Evolutionary conservation across 176 grass and related monocot genomes (phyloP), one percentile per base, ranked within the genome.

Genomic region (Microstegium vimineum): DNA sequence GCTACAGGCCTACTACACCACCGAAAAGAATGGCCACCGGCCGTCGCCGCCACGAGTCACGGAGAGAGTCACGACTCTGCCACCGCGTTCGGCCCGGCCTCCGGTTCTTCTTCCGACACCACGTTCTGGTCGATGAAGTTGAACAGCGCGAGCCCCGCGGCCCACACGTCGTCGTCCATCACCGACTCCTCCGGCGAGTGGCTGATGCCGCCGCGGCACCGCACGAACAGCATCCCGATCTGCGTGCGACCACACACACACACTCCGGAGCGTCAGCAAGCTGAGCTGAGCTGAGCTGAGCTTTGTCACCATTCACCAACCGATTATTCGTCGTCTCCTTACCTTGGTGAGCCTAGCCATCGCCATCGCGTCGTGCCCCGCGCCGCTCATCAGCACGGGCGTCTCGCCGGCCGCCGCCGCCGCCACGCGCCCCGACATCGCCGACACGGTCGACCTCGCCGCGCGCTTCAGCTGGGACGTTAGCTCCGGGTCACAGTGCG

Each of bases 321-420:
- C 46, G 16, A 49, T 5, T 3, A 3, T 42, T 25, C 65, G 22
- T 27, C 38, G 0, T 27, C 23, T 8, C 31, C 2, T 16, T 74
- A 89, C 93, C 88, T 93, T 91, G 27, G 93, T 95, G 70, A 99
- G 78, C 84, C 83, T 79, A 52, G 93, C 85, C 93, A 99, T 99
- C 15, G 93, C 93, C 89, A 99, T 91, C 25, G 92, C 96, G 80
- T 99, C 96, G 64, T 99, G 96, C 73, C 96, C 96, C 37, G 96
- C 96, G 11, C 96, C 96, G 62, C 93, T 99, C 91, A 99, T 99
- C 71, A 99, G 84, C 76, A 95, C 68, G 33, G 96, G 96, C 38
- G 85, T 75, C 37, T 92, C 88, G 41, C 73, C 71, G 2, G 22
- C 22, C 0, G 47, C 75, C 13, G 61, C 35, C 2, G 32, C 6